These are phyloP conservation scores for Kwoniella sp. DNA, from an alignment of 768 basidiomycete genomes.

Conservation along the genomic window DNA sequence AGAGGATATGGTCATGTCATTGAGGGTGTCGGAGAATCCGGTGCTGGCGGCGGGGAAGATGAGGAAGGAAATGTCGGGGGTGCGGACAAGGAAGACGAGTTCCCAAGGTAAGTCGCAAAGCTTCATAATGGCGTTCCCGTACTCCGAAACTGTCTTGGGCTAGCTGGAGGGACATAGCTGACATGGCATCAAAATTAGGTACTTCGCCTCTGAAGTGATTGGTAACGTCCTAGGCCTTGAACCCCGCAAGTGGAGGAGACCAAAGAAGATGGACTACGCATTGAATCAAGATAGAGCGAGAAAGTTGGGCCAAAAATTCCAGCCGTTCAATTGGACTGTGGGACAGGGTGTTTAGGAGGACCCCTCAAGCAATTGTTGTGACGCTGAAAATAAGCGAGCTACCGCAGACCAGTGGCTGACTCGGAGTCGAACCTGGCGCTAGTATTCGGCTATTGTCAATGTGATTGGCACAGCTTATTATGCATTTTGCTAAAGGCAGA, in stretches of 20 bases:
- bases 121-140: no score
- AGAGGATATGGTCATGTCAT: slow-evolving; percentile 98
- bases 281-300: slow-evolving; percentile 71
- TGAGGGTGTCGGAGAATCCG: slow-evolving; percentile 68
- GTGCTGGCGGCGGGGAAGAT: slow-evolving; percentile 29
- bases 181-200: slow-evolving; percentile 60
- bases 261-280: slow-evolving; percentile 70
- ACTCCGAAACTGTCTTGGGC: no score
- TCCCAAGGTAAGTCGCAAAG: slow-evolving; percentile 67
- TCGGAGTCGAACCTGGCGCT: no score
- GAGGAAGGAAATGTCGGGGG: slow-evolving; percentile 64
- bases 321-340: slow-evolving; percentile 59
- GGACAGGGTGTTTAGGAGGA: slow-evolving; percentile 17
- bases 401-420: no score
- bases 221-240: slow-evolving; percentile 87
- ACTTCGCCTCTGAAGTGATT: slow-evolving; percentile 92
- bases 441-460: no score
- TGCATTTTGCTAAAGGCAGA: no score
- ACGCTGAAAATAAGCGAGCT: no score
- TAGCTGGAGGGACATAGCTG: no score
- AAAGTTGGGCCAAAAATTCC: slow-evolving; percentile 73
- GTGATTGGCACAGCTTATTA: no score
- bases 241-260: slow-evolving; percentile 79
- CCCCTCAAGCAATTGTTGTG: no score
- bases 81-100: slow-evolving; percentile 84